Base-by-base conservation (phyloP, 116 monocot genomes). In the Dioscorea cayenensis region DNA sequence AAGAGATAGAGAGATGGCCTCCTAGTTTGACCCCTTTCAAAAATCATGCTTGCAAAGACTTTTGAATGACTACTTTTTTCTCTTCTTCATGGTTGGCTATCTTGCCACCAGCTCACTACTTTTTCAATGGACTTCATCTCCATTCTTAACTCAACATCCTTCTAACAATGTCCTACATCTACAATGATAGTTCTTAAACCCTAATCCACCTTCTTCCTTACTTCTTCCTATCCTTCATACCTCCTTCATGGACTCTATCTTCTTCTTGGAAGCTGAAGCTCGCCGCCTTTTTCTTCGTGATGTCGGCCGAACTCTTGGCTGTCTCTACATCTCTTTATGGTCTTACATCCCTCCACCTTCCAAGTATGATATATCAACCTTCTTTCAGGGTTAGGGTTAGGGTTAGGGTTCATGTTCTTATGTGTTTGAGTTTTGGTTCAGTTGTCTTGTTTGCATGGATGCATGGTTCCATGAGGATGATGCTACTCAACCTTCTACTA, bases 291-390 rank as follows among this genome's bases (percentile, higher is more conserved):
- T 93, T 77, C 77, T 93, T 65, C 78, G 76, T 9, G 69, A 20
- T 20, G 66, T 71, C 0, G 74, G 66, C 0, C 78, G 66, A 48
- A 19, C 63, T 10, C 70, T 82, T 14, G 84, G 82, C 16, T 89
- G 86, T 60, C 25, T 71, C 0, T 86, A 93, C 43, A 73, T 93
- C 51, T 86, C 77, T 64, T 13, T 87, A 7, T 92, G 92, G 92
- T 81, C 83, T 6, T 84, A 81, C 35, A 48, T 80, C 23, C 79
- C 77, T 12, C 71, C 38, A 16, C 80, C 79, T 14, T 80, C 84
- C 76, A 80, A 82, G 87, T 90, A 90, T 49, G 18, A 43, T 38
- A 38, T 5, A 38, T 43, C 7, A 10, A 9, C 43, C 43, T 43
- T 43, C 43, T 22, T 14, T 37, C 25, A 25, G 25, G 25, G 1